Conservation (phyloP, 129 eudicot species). For the Gnaphalium uliginosum region DNA sequence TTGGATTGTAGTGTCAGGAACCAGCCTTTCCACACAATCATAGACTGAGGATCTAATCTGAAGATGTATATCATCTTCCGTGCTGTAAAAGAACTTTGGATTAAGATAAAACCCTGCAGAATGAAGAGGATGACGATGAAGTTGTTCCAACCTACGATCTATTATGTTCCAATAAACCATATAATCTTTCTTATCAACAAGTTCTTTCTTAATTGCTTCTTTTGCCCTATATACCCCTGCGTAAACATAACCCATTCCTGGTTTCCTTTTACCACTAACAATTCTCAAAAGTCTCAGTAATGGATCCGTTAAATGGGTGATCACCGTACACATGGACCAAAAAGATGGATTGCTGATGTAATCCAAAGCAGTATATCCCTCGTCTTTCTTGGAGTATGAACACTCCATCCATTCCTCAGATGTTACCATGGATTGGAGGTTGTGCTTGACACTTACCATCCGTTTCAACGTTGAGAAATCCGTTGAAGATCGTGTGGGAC, state of each 20-base stretch:
- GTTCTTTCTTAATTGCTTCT: constrained; percentile 75
- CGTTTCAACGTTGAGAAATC: constrained; percentile 74
- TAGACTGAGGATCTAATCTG: constrained; percentile 64
- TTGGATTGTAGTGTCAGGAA: constrained; percentile 75
- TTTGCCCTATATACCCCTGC: constrained; percentile 89
- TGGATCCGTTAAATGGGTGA: constrained; percentile 66
- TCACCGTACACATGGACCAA: constrained; percentile 71
- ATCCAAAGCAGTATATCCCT: constrained; percentile 65
- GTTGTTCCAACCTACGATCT: constrained; percentile 82
- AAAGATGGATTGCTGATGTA: constrained; percentile 63
- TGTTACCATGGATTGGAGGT: constrained; percentile 79
- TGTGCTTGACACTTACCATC: constrained; percentile 64
- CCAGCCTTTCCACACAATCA: constrained; percentile 84
- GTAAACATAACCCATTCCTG: constrained; percentile 84
- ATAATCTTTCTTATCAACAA: constrained; percentile 61
- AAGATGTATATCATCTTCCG: constrained; percentile 64
- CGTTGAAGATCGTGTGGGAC: constrained; percentile 52
- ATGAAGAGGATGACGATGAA: constrained; percentile 81
- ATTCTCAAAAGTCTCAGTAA: constrained; percentile 67
- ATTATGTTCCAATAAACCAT: constrained; percentile 77
- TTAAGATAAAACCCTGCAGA: constrained; percentile 86
- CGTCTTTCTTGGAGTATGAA: constrained; percentile 67
- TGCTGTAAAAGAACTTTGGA: constrained; percentile 77
- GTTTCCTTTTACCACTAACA: constrained; percentile 65
- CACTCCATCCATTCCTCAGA: constrained; percentile 97